These are phyloP conservation scores for Pseudogymnoascus sp. DNA, from an alignment of 2,329 filamentous ascomycete species.

Conservation along the genomic window DNA sequence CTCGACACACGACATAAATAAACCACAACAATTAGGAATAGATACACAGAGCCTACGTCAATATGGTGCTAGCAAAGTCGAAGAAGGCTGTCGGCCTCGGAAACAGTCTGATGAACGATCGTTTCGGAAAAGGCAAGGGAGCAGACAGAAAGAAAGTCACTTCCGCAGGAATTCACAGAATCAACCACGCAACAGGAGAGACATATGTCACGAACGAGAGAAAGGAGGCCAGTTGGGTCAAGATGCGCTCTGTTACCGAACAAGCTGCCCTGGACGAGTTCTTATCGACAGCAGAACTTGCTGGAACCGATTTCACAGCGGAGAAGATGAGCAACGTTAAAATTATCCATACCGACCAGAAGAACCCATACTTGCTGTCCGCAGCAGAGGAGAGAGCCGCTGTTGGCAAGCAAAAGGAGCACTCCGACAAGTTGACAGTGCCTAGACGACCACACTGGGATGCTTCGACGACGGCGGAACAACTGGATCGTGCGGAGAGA, in stretches of 20 bases:
- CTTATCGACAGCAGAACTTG: constrained; percentile 86
- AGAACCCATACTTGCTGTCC: constrained; percentile 88
- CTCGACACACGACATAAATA: constrained; percentile 3
- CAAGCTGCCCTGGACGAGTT: constrained; percentile 96
- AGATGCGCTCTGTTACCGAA: constrained; percentile 98
- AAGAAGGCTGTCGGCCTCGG: constrained; percentile 93
- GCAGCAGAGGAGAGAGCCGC: constrained; percentile 73
- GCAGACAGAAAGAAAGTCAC: constrained; percentile 69
- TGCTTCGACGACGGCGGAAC: constrained; percentile 69
- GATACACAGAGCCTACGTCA: constrained; percentile 12
- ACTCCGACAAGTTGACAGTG: constrained; percentile 74
- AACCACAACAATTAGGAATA: constrained; percentile 9
- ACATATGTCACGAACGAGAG: constrained; percentile 87
- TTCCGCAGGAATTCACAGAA: constrained; percentile 47
- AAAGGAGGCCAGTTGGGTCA: constrained; percentile 92
- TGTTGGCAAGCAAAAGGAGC: constrained; percentile 73
- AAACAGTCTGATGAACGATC: constrained; percentile 97
- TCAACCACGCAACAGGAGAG: constrained; percentile 74
- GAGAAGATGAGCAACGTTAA: constrained; percentile 99
- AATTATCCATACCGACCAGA: constrained; percentile 94
- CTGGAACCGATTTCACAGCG: constrained; percentile 97
- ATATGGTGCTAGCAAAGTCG: constrained; percentile 78
- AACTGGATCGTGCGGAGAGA: constrained; percentile 73
- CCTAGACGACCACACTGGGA: constrained; percentile 89
- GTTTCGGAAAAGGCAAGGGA: constrained; percentile 90